phyloP scores from a whole-genome alignment of 768 basidiomycete species.

The Mycena galericulata region DNA sequence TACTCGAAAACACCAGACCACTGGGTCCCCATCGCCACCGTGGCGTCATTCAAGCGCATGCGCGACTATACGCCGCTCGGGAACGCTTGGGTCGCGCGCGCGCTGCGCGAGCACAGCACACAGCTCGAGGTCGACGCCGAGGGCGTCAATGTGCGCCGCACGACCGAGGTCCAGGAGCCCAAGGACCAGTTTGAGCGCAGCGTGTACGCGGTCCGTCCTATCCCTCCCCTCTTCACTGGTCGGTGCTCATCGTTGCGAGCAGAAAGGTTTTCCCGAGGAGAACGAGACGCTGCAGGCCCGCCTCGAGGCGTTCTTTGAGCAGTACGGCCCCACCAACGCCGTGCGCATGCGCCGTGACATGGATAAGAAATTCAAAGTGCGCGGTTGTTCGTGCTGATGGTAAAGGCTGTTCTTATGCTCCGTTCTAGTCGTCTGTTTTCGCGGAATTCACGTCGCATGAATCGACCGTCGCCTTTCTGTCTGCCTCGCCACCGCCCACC shows the following conservation, averaged over 20 bases:
- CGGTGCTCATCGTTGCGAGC: constrained; percentile 12
- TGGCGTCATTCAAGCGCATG: constrained; percentile 97
- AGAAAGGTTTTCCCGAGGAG: constrained; percentile 92
- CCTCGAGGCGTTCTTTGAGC: constrained; percentile 83
- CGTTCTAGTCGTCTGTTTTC: constrained; percentile 79
- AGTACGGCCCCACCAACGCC: constrained; percentile 82
- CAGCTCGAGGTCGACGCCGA: constrained; percentile 82
- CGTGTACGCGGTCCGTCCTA: constrained; percentile 83
- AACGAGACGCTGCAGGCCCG: constrained; percentile 72
- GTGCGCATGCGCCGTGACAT: constrained; percentile 88
- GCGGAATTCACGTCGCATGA: constrained; percentile 84
- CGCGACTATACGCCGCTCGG: constrained; percentile 73
- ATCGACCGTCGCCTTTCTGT: constrained; percentile 80
- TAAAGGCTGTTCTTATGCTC: background rate
- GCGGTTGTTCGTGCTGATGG: background rate
- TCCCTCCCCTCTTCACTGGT: background rate
- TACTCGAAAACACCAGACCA: constrained; percentile 85
- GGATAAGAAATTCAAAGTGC: constrained; percentile 36
- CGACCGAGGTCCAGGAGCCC: constrained; percentile 80
- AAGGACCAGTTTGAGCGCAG: constrained; percentile 86
- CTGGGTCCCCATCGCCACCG: constrained; percentile 89
- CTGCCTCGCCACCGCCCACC: constrained; percentile 82
- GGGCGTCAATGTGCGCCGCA: constrained; percentile 79
- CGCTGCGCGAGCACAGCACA: constrained; percentile 61
- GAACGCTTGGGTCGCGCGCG: constrained; percentile 74